These are phyloP conservation scores for Logfia minima DNA, from an alignment of 129 eudicot genomes.

Conservation along the genomic window DNA sequence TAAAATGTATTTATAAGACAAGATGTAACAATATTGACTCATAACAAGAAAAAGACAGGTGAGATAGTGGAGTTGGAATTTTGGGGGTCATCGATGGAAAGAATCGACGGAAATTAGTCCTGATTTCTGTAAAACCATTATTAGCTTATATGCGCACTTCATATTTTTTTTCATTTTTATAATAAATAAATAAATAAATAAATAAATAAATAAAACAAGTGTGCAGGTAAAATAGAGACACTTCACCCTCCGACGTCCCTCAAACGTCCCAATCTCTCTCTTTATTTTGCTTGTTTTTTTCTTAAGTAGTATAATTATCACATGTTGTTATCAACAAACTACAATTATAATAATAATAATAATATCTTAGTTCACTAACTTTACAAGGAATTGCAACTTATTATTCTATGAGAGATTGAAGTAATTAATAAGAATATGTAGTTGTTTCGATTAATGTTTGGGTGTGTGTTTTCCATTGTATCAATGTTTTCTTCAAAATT, in stretches of 20 bases:
- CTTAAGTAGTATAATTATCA: background rate
- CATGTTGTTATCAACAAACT: background rate
- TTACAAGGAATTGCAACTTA: too few species aligned
- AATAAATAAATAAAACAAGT: background rate
- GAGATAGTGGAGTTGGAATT: background rate
- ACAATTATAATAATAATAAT: background rate
- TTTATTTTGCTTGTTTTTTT: background rate
- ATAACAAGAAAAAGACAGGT: background rate
- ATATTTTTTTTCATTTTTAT: too few species aligned
- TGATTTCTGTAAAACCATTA: too few species aligned
- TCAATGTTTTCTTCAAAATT: too few species aligned
- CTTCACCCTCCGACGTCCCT: constrained; percentile 27
- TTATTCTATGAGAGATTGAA: too few species aligned
- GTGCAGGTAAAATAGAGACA: constrained; percentile 39
- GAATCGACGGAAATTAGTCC: background rate
- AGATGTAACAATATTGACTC: background rate
- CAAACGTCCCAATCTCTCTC: constrained; percentile 24
- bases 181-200: background rate
- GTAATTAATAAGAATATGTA: too few species aligned
- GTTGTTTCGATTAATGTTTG: too few species aligned
- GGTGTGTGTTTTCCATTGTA: too few species aligned
- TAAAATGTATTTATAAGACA: background rate
- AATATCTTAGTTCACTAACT: background rate
- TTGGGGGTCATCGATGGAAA: background rate
- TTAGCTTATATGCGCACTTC: too few species aligned